phyloP scores from a whole-genome alignment of 2,329 filamentous ascomycete species.

The Zymoseptoria passerinii region DNA sequence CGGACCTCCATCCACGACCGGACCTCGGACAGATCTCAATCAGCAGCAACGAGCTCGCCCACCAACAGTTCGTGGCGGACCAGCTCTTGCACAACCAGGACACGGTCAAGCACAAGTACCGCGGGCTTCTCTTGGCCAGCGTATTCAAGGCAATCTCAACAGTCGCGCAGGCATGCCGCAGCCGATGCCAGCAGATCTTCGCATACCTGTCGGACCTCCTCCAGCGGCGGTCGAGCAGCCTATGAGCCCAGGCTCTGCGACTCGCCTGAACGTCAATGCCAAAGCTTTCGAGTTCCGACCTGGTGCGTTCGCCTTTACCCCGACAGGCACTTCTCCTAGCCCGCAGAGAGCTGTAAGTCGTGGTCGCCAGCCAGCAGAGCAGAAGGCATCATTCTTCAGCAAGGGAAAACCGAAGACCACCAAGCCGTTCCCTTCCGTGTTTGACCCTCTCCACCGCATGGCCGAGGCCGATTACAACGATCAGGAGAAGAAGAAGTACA shows the following conservation, averaged over 20 bases:
- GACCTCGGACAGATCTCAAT: slow-evolving; percentile 3
- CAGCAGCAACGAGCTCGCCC: slow-evolving; percentile 3
- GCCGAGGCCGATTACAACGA: slow-evolving; percentile 50
- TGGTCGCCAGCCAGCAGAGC: slow-evolving; percentile 19
- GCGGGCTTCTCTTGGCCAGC: slow-evolving; percentile 12
- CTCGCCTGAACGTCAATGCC: slow-evolving; percentile 53
- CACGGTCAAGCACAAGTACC: slow-evolving; percentile 8
- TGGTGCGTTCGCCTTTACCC: slow-evolving; percentile 73
- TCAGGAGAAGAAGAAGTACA: slow-evolving; percentile 51
- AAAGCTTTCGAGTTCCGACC: slow-evolving; percentile 80
- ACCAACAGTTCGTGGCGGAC: neutral
- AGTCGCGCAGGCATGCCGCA: slow-evolving; percentile 24
- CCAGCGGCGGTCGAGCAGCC: slow-evolving; percentile 6
- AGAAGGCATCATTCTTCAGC: slow-evolving; percentile 21
- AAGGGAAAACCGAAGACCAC: slow-evolving; percentile 52
- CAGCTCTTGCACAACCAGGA: neutral
- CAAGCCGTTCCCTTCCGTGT: slow-evolving; percentile 40
- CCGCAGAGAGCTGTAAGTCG: slow-evolving; percentile 34
- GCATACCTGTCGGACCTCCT: slow-evolving; percentile 41
- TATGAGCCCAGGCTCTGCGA: slow-evolving; percentile 48
- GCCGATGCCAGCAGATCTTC: slow-evolving; percentile 55
- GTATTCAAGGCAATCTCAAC: slow-evolving; percentile 10
- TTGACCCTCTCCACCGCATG: slow-evolving; percentile 59
- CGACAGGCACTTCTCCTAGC: slow-evolving; percentile 66
- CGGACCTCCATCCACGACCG: neutral